Base-by-base conservation (phyloP, 2,329 filamentous ascomycete species). In the Periconia sp. region DNA sequence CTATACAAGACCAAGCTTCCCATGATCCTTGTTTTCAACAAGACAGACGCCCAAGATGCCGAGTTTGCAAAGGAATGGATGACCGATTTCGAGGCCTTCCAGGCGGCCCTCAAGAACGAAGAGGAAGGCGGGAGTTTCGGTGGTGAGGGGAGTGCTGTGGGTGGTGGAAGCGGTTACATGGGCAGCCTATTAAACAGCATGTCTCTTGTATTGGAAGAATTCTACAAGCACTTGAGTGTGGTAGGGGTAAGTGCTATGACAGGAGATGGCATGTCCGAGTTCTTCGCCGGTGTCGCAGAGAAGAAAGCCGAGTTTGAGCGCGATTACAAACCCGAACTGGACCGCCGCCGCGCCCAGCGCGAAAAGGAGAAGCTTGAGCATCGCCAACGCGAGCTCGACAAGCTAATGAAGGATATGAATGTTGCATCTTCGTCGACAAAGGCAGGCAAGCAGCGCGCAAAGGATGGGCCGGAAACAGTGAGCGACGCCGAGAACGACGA, bases 11-110 rank as follows among this genome's bases (percentile, higher is more conserved):
- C 93, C 1, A 96, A 96, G 73, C 81, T 99, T 0, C 94, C 94
- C 20, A 99, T 99, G 94, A 95, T 99, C 50, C 79, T 99, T 8
- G 94, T 99, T 11, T 97, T 99, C 82, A 99, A 99, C 81, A 99
- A 99, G 79, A 97, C 92, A 0, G 94, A 99, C 68, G 91, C 96
- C 41, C 91, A 96, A 73, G 89, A 95, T 66, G 91, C 92, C 0
- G 83, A 85, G 23, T 96, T 96, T 68, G 94, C 92, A 1, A 94
- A 93, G 77, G 92, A 97, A 71, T 99, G 95, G 94, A 99, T 99
- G 94, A 96, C 92, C 6, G 93, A 99, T 74, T 99, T 97, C 68
- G 94, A 99, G 61, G 86, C 90, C 1, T 99, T 99, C 77, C 94
- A 97, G 72, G 85, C 85, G 15, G 93, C 95, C 1, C 80, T 99